A percentile compares a stretch with the other conserved stretches of the same genome.
These are phyloP conservation scores for Wallacemonas collosoma DNA, from an alignment of 208 protist species.

Conservation along the genomic window DNA sequence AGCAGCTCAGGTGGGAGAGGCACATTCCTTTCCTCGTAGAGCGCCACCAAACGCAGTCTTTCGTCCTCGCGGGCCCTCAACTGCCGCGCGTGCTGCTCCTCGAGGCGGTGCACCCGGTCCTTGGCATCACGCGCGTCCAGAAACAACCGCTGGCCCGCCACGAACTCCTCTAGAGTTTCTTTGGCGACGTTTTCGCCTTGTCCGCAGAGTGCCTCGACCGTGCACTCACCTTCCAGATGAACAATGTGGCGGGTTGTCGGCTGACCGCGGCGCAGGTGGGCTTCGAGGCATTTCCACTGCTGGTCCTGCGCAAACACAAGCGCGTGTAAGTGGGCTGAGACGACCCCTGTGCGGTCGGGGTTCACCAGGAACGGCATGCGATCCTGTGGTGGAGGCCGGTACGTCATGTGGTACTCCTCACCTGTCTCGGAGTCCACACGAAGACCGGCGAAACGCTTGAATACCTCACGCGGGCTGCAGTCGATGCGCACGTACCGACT, in stretches of 20 bases:
- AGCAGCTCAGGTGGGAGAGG: conserved; percentile 60
- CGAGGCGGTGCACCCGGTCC: conserved; percentile 36
- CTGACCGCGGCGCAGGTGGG: conserved; percentile 42
- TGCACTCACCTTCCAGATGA: conserved; percentile 55
- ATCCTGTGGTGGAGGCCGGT: conserved; percentile 68
- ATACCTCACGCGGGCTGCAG: conserved; percentile 68
- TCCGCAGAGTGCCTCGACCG: conserved; percentile 30
- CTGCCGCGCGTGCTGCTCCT: conserved; percentile 40
- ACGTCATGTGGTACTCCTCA: conserved; percentile 82
- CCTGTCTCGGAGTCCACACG: conserved; percentile 79
- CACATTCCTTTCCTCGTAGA: conserved; percentile 78
- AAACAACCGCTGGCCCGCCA: conserved; percentile 34
- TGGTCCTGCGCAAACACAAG: conserved; percentile 62
- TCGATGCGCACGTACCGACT: conserved; percentile 63
- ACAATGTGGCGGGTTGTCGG: conserved; percentile 39
- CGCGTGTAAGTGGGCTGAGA: conserved; percentile 71
- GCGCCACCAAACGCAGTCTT: conserved; percentile 49
- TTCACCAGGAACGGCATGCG: conserved; percentile 69
- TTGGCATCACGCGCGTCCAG: conserved; percentile 44
- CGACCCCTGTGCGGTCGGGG: conserved; percentile 58
- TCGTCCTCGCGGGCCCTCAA: conserved; percentile 61
- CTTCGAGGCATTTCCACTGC: conserved; percentile 50
- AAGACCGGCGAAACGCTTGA: conserved; percentile 79
- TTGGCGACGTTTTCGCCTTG: conserved; percentile 40
- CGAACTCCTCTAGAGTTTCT: conserved; percentile 34